Evolutionary conservation across 768 basidiomycete genomes (phyloP), one percentile per base, ranked within the genome.

Genomic region (Lactarius tabidus): DNA sequence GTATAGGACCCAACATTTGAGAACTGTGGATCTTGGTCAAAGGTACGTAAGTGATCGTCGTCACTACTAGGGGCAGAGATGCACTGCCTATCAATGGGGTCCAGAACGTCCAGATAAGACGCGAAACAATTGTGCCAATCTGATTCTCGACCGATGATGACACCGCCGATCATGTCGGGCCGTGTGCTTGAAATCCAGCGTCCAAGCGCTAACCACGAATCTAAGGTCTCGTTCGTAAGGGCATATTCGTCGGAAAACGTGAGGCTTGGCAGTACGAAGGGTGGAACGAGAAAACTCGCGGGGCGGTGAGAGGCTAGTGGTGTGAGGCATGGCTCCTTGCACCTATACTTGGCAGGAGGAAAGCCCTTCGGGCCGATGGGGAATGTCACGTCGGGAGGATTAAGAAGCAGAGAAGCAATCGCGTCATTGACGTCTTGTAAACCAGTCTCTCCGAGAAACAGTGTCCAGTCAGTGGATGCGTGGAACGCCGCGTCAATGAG

Each of bases 281-380:
- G 89, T 18, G 89, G 89, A 3, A 84, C 70, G 2, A 90, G 75
- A 72, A 82, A 85, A 4, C 76, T 72, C 3, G 82, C 85, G 29
- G 79, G 72, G 35, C 77, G 77, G 26, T 75, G 71, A 9, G 66
- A 64, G 0, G 71, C 70, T 10, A 75, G 73, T 6, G 77, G 71
- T n/a, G 67, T 59, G 51, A 80, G 26, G 57, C 70, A 72, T 29
- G 26, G 15, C 36, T 31, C 45, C 15, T 51, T 36, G 8, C 41
- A 63, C 17, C 23, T 48, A 45, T 55, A 36, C 18, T 10, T 52
- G 60, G 56, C 33, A 28, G 23, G 31, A 38, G 38, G 6, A 57
- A 63, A 68, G 20, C 69, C 69, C 31, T 48, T 63, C n/a, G 41
- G 60, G 7, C 69, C 69, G 9, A 70, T 33, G 1, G 69, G 69